phyloP scores from a whole-genome alignment of 1,284 basidiomycete species.

The Mixia osmundae region DNA sequence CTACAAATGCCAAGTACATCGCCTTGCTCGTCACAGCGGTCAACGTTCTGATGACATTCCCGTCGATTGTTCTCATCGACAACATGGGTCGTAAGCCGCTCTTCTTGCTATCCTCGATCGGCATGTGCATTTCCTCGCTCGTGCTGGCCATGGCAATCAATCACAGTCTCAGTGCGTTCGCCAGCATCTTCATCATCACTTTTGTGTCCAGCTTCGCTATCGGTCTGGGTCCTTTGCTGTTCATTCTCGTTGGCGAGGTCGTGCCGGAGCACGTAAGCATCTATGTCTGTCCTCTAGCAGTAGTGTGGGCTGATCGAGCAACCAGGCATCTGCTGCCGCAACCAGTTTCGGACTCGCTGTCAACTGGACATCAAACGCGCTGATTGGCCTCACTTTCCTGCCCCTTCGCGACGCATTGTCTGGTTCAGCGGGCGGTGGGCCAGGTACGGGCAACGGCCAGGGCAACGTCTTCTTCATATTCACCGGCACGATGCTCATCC shows the following conservation, averaged over 20 bases:
- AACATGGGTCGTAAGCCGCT: constrained; percentile 20
- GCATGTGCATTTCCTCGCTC: constrained; percentile 19
- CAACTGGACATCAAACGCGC: constrained; percentile 15
- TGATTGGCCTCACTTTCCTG: too few relatives aligned
- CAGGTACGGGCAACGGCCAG: too few relatives aligned
- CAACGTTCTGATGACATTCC: constrained; percentile 21
- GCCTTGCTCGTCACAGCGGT: constrained; percentile 7
- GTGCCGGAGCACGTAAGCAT: too few relatives aligned
- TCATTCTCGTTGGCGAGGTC: constrained; percentile 24
- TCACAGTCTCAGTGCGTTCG: constrained; percentile 12
- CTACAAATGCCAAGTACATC: constrained; percentile 1
- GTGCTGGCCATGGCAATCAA: constrained; percentile 19
- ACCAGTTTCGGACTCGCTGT: constrained; percentile 11
- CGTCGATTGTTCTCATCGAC: constrained; percentile 22
- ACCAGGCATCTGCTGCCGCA: constrained; percentile 10
- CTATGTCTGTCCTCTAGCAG: too few relatives aligned
- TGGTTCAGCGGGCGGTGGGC: too few relatives aligned
- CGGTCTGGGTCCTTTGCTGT: constrained; percentile 24
- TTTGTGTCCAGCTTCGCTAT: constrained; percentile 23
- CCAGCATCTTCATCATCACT: constrained; percentile 19
- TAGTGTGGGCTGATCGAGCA: too few relatives aligned
- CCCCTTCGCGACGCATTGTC: too few relatives aligned
- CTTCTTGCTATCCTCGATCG: constrained; percentile 16
- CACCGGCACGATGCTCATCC: too few relatives aligned
- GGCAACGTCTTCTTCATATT: too few relatives aligned